Evolutionary conservation across 2,329 filamentous ascomycete species (phyloP).

Genomic region (Blumeriella jaapii): DNA sequence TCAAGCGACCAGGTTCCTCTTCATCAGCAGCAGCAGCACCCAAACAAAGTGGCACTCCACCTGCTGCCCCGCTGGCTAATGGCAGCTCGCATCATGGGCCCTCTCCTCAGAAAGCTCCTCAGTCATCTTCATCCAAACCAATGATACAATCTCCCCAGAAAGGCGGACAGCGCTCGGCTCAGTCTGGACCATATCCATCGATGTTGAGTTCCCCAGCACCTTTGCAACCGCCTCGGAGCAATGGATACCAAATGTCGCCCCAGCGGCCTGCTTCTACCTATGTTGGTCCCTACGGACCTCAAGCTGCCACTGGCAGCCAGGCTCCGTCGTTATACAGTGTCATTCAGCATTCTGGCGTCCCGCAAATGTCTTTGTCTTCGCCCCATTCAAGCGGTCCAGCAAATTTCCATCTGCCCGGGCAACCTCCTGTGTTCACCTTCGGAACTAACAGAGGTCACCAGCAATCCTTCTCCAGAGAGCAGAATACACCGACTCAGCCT

Average conservation of each 20-base stretch:
- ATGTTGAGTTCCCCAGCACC: constrained; percentile 1
- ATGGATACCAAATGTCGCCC: constrained; percentile 7
- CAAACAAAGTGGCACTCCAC: constrained; percentile 15
- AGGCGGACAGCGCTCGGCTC: background rate
- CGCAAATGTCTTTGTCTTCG: constrained; percentile 26
- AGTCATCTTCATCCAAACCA: constrained; percentile 3
- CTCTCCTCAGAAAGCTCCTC: constrained; percentile 12
- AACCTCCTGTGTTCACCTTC: constrained; percentile 19
- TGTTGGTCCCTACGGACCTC: constrained; percentile 10
- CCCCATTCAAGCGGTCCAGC: constrained; percentile 25
- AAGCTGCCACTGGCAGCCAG: constrained; percentile 7
- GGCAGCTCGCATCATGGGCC: constrained; percentile 7
- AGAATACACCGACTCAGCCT: background rate
- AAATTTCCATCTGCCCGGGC: constrained; percentile 25
- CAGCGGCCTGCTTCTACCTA: constrained; percentile 1
- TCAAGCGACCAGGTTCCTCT: constrained; percentile 37
- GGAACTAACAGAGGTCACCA: constrained; percentile 17
- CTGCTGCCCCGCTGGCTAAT: constrained; percentile 10
- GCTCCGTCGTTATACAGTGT: no score
- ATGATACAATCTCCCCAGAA: constrained; percentile 8
- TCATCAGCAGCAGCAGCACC: constrained; percentile 30
- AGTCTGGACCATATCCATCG: constrained; percentile 1
- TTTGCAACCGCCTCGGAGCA: constrained; percentile 5
- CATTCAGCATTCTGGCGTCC: no score
- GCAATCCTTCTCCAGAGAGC: background rate